Evolutionary conservation across 495 filamentous ascomycete species (phyloP).

Genomic region (Tirmania nivea): DNA sequence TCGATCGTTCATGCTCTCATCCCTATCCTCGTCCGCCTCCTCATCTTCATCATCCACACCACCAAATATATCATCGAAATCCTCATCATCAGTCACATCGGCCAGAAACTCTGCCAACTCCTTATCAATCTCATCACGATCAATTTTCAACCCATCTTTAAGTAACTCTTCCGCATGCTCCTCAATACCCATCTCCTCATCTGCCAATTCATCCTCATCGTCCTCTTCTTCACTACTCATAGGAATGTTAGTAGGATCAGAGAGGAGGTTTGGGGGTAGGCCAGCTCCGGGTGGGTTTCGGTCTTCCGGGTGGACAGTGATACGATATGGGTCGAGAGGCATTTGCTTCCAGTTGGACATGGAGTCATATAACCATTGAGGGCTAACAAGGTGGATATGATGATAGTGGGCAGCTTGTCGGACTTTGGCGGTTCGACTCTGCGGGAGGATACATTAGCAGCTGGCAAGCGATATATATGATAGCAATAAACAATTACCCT

Average conservation of each 20-base stretch:
- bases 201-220: constrained; percentile 28
- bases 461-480: constrained; percentile 25
- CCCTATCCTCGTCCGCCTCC: constrained; percentile 3
- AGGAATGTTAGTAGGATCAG: constrained; percentile 12
- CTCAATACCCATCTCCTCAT: constrained; percentile 26
- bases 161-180: constrained; percentile 23
- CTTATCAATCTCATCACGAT: constrained; percentile 43
- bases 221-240: constrained; percentile 22
- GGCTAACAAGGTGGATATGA: constrained; percentile 66
- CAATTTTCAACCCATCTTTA: constrained; percentile 28
- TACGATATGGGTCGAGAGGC: constrained; percentile 51
- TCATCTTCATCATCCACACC: constrained; percentile 18
- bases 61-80: constrained; percentile 15
- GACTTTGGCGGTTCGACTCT: constrained; percentile 77
- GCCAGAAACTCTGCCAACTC: constrained; percentile 61
- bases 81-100: constrained; percentile 1
- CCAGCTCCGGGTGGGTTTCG: constrained; percentile 21
- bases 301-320: constrained; percentile 41
- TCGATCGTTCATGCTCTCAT: not conserved
- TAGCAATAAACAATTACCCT: constrained; percentile 18
- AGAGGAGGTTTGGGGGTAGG: constrained; percentile 13
- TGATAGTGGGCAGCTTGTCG: constrained; percentile 49
- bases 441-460: constrained; percentile 27
- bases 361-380: constrained; percentile 68
- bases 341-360: constrained; percentile 56